A percentile compares a stretch with the other conserved stretches of the same genome.
Conservation (phyloP, 139 green algal species). For the Chlorokybus atmophyticus region DNA sequence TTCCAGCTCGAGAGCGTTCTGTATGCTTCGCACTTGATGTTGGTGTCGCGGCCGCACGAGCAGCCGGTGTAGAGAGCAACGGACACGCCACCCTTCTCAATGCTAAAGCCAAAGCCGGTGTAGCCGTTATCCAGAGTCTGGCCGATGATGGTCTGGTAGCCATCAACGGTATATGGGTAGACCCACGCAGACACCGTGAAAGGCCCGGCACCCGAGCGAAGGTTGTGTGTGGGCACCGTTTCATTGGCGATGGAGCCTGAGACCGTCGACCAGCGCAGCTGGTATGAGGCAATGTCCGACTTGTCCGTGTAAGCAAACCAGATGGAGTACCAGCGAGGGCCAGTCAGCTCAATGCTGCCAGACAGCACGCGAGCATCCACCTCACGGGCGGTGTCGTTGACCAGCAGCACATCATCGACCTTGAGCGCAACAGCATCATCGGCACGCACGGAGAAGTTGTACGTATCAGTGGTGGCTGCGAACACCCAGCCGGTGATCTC, state of each 20-base stretch:
- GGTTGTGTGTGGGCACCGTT: slow-evolving; percentile 7
- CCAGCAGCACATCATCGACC: slow-evolving; percentile 1
- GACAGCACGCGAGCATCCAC: not conserved
- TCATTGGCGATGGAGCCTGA: no score
- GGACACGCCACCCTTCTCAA: no score
- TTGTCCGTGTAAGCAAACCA: slow-evolving; percentile 18
- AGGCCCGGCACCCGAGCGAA: slow-evolving; percentile 7
- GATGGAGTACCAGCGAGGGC: slow-evolving; percentile 15
- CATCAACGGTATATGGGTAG: slow-evolving; percentile 9
- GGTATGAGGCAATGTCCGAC: slow-evolving; percentile 3
- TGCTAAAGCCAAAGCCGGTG: no score
- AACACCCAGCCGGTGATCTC: slow-evolving; percentile 14
- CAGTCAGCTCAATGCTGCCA: slow-evolving; percentile 11
- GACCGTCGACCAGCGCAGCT: slow-evolving; percentile 4
- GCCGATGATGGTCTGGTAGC: not conserved
- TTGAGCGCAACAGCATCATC: slow-evolving; percentile 8
- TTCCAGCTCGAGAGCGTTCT: slow-evolving; percentile 9
- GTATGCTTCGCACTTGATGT: slow-evolving; percentile 5
- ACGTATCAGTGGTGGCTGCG: slow-evolving; percentile 2
- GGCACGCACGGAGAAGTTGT: slow-evolving; percentile 10
- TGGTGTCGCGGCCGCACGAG: no score
- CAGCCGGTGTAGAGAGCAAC: no score
- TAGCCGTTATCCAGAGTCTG: no score
- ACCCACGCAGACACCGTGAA: slow-evolving; percentile 19
- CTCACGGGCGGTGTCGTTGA: slow-evolving; percentile 12